Evolutionary conservation across 345 rosid species (phyloP).

Genomic region (Rhodamnia argentea): DNA sequence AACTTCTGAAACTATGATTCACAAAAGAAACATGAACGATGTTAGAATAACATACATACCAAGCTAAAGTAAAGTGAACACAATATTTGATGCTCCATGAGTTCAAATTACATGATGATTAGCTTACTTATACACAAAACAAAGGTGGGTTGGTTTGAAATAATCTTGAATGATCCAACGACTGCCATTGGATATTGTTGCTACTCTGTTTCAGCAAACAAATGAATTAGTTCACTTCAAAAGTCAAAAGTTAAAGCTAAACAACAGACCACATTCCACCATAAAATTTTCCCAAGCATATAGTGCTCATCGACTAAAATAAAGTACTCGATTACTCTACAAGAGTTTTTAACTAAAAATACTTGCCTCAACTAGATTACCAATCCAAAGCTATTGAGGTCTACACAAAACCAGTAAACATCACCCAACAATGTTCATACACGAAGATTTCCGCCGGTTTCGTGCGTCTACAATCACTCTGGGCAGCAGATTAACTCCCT

Average conservation of each 20-base stretch:
- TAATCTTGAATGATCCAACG: background rate
- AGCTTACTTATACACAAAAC: background rate
- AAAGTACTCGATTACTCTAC: background rate
- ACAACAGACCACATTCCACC: background rate
- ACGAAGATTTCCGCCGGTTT: constrained; percentile 13
- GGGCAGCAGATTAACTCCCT: constrained; percentile 8
- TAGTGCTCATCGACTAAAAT: background rate
- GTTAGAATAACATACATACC: no score
- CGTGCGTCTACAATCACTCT: constrained; percentile 13
- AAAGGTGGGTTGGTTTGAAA: background rate
- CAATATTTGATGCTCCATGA: no score
- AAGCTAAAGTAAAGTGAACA: no score
- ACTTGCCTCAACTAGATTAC: background rate
- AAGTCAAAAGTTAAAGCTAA: background rate
- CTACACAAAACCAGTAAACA: background rate
- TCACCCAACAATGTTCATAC: background rate
- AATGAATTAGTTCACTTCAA: background rate
- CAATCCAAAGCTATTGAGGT: background rate
- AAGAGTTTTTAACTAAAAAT: background rate
- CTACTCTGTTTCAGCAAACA: background rate
- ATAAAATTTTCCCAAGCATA: background rate
- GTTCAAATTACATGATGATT: no score
- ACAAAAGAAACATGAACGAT: no score
- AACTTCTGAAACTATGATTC: no score
- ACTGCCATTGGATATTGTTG: background rate